Evolutionary conservation across 352 stramenopile species (phyloP).

Genomic region (Pythium volutum): DNA sequence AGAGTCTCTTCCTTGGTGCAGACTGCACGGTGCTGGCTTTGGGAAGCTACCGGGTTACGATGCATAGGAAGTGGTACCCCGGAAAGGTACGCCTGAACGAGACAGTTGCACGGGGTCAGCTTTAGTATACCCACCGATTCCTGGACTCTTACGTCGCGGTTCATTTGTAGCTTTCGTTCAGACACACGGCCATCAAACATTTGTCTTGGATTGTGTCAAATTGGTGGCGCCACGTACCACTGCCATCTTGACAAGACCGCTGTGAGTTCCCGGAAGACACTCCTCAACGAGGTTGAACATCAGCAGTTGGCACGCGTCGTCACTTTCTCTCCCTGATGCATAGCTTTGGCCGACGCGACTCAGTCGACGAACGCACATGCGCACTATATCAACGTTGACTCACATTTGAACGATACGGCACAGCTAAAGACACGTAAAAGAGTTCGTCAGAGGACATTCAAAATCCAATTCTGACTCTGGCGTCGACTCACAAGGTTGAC

Average conservation of each 20-base stretch:
- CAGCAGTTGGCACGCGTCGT: conserved; percentile 8
- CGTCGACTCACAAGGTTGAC: conserved; percentile 6
- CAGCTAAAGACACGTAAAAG: neutral
- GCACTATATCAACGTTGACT: neutral
- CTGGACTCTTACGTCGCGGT: conserved; percentile 2
- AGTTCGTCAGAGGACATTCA: neutral
- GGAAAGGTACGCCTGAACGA: conserved; percentile 10
- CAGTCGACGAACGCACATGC: neutral
- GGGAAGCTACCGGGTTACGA: neutral
- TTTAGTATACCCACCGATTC: neutral
- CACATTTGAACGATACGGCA: conserved; percentile 12
- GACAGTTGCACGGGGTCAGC: neutral
- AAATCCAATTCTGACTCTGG: neutral
- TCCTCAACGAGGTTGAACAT: conserved; percentile 28
- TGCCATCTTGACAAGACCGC: conserved; percentile 11
- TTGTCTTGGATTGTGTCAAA: neutral
- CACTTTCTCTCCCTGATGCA: conserved; percentile 15
- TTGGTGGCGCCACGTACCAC: conserved; percentile 5
- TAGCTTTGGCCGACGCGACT: conserved; percentile 8
- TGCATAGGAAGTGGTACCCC: conserved; percentile 15
- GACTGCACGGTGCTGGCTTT: neutral
- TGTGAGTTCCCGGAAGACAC: neutral
- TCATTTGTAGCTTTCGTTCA: conserved; percentile 10
- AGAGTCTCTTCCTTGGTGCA: conserved; percentile 1
- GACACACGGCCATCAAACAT: neutral